These are phyloP conservation scores for Ascochyta rabiei DNA, from an alignment of 2,329 filamentous ascomycete genomes.

Conservation along the genomic window DNA sequence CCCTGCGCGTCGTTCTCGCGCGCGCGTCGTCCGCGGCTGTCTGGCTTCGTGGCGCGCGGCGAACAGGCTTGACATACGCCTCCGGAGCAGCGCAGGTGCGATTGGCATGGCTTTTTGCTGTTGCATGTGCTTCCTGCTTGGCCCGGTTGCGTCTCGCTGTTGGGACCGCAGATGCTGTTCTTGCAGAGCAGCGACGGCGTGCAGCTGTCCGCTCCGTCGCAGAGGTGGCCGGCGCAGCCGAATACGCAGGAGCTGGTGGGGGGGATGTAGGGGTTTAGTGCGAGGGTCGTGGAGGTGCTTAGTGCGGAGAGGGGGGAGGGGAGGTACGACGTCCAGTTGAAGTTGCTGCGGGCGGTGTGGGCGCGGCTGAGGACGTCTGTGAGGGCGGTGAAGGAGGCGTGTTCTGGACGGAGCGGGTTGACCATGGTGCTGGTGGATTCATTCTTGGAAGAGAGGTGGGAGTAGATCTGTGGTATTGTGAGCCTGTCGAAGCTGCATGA, in stretches of 20 bases:
- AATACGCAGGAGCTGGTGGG: constrained; percentile 37
- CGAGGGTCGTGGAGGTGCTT: constrained; percentile 25
- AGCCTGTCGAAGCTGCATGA: neutral
- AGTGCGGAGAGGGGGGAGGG: constrained; percentile 21
- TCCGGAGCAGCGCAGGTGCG: constrained; percentile 31
- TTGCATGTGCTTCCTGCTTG: constrained; percentile 34
- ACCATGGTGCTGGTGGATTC: constrained; percentile 32
- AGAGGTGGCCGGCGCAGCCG: constrained; percentile 41
- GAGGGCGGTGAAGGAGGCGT: constrained; percentile 34
- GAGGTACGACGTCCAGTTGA: constrained; percentile 39
- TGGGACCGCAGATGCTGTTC: constrained; percentile 38
- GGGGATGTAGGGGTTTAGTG: constrained; percentile 40
- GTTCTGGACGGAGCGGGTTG: constrained; percentile 28
- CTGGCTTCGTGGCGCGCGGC: neutral
- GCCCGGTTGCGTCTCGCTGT: constrained; percentile 31
- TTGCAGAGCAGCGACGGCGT: constrained; percentile 37
- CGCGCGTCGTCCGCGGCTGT: neutral
- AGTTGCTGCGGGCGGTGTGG: constrained; percentile 35
- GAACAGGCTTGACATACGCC: constrained; percentile 34
- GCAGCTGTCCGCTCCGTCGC: constrained; percentile 37
- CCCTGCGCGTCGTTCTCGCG: neutral
- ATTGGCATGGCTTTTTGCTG: constrained; percentile 36
- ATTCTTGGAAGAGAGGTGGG: constrained; percentile 33
- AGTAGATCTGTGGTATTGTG: constrained; percentile 35
- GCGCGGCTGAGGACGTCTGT: constrained; percentile 27